Evolutionary conservation across 148 eudicot species (phyloP).

Genomic region (Vaccinium darrowii): DNA sequence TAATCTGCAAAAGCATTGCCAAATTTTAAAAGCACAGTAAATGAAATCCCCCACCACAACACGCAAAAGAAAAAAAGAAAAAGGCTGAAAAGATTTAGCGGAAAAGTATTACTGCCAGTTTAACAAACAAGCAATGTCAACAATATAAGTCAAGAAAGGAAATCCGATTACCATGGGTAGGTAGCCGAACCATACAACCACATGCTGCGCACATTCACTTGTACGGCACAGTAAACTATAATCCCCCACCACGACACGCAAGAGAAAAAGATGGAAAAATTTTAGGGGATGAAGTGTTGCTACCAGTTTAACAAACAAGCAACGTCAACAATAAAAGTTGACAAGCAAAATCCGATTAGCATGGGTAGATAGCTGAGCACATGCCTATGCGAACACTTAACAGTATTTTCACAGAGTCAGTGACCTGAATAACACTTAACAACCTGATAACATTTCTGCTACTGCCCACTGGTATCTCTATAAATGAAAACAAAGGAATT

Average conservation of each 20-base stretch:
- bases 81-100: neutral
- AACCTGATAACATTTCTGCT: neutral
- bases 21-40: neutral
- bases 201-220: neutral
- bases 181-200: neutral
- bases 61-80: neutral
- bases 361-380: neutral
- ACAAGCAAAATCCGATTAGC: neutral
- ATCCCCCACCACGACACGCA: too few species aligned
- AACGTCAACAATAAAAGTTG: neutral
- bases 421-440: neutral
- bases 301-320: neutral
- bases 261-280: neutral
- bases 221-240: too few species aligned
- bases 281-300: neutral
- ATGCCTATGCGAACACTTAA: neutral
- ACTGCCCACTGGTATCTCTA: neutral
- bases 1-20: constrained; percentile 43
- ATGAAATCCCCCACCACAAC: neutral
- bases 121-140: neutral
- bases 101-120: neutral
- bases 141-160: neutral
- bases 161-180: neutral
- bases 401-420: neutral
- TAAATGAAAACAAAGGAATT: neutral